These are phyloP conservation scores for Mediolabrus comicus DNA, from an alignment of 108 stramenopile genomes.

Conservation along the genomic window DNA sequence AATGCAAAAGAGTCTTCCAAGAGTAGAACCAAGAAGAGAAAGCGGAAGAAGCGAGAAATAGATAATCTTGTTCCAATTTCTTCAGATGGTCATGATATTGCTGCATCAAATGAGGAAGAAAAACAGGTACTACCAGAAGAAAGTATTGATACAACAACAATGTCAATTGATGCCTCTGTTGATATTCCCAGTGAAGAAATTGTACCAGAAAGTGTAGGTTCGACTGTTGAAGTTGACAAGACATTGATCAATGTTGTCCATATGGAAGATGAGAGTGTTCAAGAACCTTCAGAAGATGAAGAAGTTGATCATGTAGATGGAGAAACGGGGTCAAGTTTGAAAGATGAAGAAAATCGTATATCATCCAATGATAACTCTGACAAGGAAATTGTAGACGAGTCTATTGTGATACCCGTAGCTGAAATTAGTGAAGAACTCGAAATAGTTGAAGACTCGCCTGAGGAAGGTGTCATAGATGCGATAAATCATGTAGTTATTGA, in stretches of 20 bases:
- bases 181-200: slow-evolving; percentile 6
- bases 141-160: not conserved
- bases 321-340: not conserved
- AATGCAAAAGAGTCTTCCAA: no score
- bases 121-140: not conserved
- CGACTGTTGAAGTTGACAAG: slow-evolving; percentile 13
- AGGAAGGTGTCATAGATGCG: not conserved
- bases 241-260: not conserved
- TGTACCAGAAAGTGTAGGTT: slow-evolving; percentile 1
- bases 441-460: not conserved
- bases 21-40: not conserved
- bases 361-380: not conserved
- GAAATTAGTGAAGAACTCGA: not conserved
- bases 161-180: not conserved
- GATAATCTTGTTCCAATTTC: not conserved
- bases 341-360: not conserved
- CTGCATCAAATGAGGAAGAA: not conserved
- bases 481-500: not conserved
- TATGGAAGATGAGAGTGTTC: slow-evolving; percentile 5
- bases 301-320: not conserved
- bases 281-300: not conserved
- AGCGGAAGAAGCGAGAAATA: not conserved
- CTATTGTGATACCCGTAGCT: not conserved
- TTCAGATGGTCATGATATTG: not conserved
- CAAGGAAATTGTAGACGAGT: not conserved